Evolutionary conservation across 768 basidiomycete genomes (phyloP), one percentile per base, ranked within the genome.

Genomic region (Calvatia gigantea): DNA sequence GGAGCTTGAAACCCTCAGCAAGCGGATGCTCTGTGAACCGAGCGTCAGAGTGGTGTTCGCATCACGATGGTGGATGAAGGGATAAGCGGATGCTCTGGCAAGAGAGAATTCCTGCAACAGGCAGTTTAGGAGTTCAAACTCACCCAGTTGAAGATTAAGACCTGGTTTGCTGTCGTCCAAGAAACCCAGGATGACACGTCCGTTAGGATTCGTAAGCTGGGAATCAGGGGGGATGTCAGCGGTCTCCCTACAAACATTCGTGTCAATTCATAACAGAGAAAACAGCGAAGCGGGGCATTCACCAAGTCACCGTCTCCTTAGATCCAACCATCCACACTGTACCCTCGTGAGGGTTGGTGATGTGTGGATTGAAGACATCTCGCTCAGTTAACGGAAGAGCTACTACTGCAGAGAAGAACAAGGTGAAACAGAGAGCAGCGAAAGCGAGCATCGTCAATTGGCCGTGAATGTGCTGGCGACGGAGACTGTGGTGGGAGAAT

Each of bases 71-170:
- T 25, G 21, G n/a, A 53, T 28, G 25, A 15, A 39, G 48, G 46
- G 31, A 33, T 31, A 17, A 33, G 5, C 8, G 42, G 56, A 51
- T 21, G n/a, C 15, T 38, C 9, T 35, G 44, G 33, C 11, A 6
- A n/a, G n/a, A n/a, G n/a, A n/a, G n/a, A n/a, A n/a, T n/a, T n/a
- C n/a, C n/a, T n/a, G n/a, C n/a, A n/a, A n/a, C n/a, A n/a, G n/a
- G n/a, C n/a, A n/a, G n/a, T n/a, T n/a, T n/a, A n/a, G n/a, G 14
- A n/a, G 25, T n/a, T 33, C 29, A 42, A 5, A 65, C 78, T 60
- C 54, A 85, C 82, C 71, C 44, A 80, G 60, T 51, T 80, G 73
- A 25, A 87, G 76, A 64, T 87, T 80, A 62, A 82, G 72, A 55
- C 78, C n/a, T n/a, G n/a, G n/a, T n/a, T n/a, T 78, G 23, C 69